Evolutionary conservation across 768 basidiomycete genomes (phyloP), one percentile per base, ranked within the genome.

Genomic region (Gyrodon lividus): DNA sequence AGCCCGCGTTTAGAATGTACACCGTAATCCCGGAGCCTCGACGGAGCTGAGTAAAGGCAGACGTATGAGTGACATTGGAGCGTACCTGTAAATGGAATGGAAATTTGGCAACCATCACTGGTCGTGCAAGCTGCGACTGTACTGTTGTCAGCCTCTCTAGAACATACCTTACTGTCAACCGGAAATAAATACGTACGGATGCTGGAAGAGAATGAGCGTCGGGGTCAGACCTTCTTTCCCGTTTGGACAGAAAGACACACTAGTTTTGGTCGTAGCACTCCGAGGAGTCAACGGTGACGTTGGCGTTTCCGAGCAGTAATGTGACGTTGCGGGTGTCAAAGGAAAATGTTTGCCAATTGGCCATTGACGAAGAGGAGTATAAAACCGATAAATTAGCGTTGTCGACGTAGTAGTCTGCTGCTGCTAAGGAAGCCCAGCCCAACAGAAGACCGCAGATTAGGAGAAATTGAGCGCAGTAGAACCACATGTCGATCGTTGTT

Each of bases 11-110:
- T 7, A 35, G 6, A 19, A 52, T 37, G 28, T 52, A 52, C 6
- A 52, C 33, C 10, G 40, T 43, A 23, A 52, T 31, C 3, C 51
- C 51, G 16, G 46, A 40, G 5, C 51, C 51, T 52, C 34, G 22
- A 34, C 16, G 17, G 43, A 19, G 22, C 16, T 22, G 13, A 37
- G 35, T 35, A n/a, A 30, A 34, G 38, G 20, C 39, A 13, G 6
- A 50, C 33, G 22, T 50, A 41, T 31, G 33, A 50, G 35, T 31
- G 42, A 42, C 16, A 50, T 43, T 24, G 19, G 24, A 19, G 31
- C 13, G 31, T 5, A 31, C 31, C 31, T 31, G 31, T 31, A 31
- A 31, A 31, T 14, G 31, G 31, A 31, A 31, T 31, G 12, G 13
- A 12, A 14, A 43, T 34, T n/a, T 43, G 22, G 22, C 49, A 50